Conservation (phyloP, 805 yeast species). For the Kazachstania viticola region DNA sequence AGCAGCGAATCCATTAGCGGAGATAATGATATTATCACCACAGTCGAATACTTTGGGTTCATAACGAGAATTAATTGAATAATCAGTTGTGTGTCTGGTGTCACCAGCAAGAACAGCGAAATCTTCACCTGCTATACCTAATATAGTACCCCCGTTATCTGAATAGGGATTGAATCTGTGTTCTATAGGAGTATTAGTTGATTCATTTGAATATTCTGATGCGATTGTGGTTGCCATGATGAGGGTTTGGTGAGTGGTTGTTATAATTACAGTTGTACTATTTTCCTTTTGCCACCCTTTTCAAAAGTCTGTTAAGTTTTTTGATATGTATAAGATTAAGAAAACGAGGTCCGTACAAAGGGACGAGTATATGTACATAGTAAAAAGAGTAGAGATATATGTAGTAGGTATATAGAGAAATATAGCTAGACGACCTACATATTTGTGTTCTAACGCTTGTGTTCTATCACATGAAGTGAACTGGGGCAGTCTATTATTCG, state of each 20-base stretch:
- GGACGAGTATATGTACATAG: no score
- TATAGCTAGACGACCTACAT: no score
- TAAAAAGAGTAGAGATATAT: no score
- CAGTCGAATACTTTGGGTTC: conserved; percentile 82
- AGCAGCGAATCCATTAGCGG: conserved; percentile 95
- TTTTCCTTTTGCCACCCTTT: not conserved
- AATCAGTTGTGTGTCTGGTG: conserved; percentile 93
- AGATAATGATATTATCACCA: conserved; percentile 77
- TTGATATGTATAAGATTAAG: no score
- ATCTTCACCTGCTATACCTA: conserved; percentile 96
- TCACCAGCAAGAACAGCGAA: conserved; percentile 96
- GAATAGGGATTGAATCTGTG: conserved; percentile 88
- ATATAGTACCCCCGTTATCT: conserved; percentile 93
- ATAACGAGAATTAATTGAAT: conserved; percentile 83
- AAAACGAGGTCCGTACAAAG: no score
- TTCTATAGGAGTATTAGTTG: conserved; percentile 57
- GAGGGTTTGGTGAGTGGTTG: not conserved
- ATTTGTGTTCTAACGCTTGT: no score
- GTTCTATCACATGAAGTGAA: no score
- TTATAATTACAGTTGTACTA: not conserved
- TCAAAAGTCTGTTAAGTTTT: no score
- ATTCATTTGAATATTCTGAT: conserved; percentile 54
- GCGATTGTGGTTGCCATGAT: conserved; percentile 40
- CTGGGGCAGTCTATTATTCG: no score
- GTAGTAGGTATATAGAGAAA: no score